Evolutionary conservation across 805 yeast species (phyloP).

Genomic region (Yamadazyma akitaensis): DNA sequence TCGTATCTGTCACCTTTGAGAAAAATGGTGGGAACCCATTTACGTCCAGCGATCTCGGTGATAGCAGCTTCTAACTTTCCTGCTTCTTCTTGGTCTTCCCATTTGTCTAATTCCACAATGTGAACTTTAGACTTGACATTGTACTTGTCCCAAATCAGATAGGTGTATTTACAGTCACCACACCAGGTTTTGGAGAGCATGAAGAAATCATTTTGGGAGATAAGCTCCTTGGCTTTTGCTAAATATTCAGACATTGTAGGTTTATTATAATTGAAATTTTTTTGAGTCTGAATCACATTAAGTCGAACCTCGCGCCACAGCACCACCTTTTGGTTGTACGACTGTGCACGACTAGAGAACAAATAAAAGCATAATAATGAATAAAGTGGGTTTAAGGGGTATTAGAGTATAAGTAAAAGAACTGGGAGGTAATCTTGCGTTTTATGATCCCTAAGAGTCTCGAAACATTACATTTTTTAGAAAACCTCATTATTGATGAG

Average conservation of each 20-base stretch:
- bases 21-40: conserved; percentile 70
- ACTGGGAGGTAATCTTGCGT: too few relatives aligned
- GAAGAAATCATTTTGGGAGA: conserved; percentile 45
- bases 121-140: conserved; percentile 48
- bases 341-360: neutral
- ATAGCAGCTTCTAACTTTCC: conserved; percentile 51
- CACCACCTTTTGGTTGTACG: neutral
- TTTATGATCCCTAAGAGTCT: too few relatives aligned
- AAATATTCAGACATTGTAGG: conserved; percentile 3
- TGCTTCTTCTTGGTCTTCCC: conserved; percentile 48
- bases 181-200: conserved; percentile 75
- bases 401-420: too few relatives aligned
- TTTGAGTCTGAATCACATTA: neutral
- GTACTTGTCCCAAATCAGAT: conserved; percentile 51
- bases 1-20: conserved; percentile 59
- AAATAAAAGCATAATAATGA: too few relatives aligned
- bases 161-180: conserved; percentile 70
- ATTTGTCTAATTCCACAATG: conserved; percentile 60
- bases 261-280: too few relatives aligned
- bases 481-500: too few relatives aligned
- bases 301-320: neutral
- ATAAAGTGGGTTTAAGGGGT: too few relatives aligned
- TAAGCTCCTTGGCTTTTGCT: conserved; percentile 41
- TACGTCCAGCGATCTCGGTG: conserved; percentile 53
- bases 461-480: too few relatives aligned